A percentile compares a stretch with the other conserved stretches of the same genome.
phyloP scores from a whole-genome alignment of 805 yeast genomes.

The Kluyveromyces lactis region DNA sequence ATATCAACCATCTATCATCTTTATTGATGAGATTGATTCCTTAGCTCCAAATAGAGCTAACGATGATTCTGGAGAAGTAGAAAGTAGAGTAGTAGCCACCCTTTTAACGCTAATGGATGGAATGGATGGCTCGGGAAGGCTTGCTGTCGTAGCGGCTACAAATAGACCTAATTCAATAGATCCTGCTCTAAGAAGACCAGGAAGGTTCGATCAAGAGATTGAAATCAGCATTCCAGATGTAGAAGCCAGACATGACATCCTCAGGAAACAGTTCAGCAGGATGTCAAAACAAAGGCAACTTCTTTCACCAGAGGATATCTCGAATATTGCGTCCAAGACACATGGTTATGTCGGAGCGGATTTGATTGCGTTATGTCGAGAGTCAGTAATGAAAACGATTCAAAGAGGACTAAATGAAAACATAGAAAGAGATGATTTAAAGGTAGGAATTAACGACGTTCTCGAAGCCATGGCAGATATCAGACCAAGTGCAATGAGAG shows the following conservation, averaged over 20 bases:
- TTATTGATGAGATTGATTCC: constrained; percentile 92
- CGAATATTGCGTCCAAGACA: constrained; percentile 61
- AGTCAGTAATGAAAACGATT: constrained; percentile 78
- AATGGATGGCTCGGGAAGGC: constrained; percentile 53
- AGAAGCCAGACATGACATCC: constrained; percentile 66
- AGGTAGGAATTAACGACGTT: constrained; percentile 50
- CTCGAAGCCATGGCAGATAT: constrained; percentile 67
- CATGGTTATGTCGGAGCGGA: constrained; percentile 99
- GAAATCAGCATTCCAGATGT: constrained; percentile 90
- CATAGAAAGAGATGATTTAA: constrained; percentile 31
- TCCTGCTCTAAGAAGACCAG: constrained; percentile 73
- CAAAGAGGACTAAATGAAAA: constrained; percentile 42
- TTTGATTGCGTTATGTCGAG: constrained; percentile 77
- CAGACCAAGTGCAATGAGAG: constrained; percentile 95
- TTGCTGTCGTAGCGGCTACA: constrained; percentile 68
- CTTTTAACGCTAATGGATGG: constrained; percentile 76
- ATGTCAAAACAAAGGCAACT: constrained; percentile 39
- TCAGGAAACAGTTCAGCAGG: constrained; percentile 48
- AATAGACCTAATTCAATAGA: constrained; percentile 63
- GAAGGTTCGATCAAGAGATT: constrained; percentile 81
- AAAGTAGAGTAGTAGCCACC: constrained; percentile 84
- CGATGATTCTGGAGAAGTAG: constrained; percentile 88
- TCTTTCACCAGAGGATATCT: constrained; percentile 47
- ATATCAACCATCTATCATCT: constrained; percentile 80
- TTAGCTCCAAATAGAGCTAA: constrained; percentile 75